These are phyloP conservation scores for Hypoxylon lienhwacheense DNA, from an alignment of 495 filamentous ascomycete species.

Conservation along the genomic window DNA sequence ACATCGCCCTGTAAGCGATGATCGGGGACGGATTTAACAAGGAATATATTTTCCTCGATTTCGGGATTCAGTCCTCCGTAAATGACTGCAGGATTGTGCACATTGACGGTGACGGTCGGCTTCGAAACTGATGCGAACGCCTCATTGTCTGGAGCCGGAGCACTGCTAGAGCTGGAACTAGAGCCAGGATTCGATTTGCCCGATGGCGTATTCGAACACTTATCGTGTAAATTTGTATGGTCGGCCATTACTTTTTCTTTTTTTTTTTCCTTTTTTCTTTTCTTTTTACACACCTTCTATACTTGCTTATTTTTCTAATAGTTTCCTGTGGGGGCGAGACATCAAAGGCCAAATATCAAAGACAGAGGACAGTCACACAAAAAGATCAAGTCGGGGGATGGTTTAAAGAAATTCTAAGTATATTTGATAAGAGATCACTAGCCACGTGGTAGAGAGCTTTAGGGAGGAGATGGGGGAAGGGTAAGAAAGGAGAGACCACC, in stretches of 20 bases:
- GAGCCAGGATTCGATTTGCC: too few relatives aligned
- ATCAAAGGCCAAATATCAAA: too few relatives aligned
- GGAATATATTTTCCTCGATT: slow-evolving; percentile 33
- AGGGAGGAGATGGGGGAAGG: slow-evolving; percentile 4
- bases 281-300: slow-evolving; percentile 8
- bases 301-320: too few relatives aligned
- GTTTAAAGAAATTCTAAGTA: slow-evolving; percentile 26
- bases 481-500: too few relatives aligned
- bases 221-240: too few relatives aligned
- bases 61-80: slow-evolving; percentile 36
- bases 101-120: slow-evolving; percentile 22
- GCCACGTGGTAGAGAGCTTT: slow-evolving; percentile 29
- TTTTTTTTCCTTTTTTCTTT: slow-evolving; percentile 20
- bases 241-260: slow-evolving; percentile 5
- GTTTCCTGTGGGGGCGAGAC: too few relatives aligned
- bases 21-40: slow-evolving; percentile 28
- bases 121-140: slow-evolving; percentile 10
- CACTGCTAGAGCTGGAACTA: slow-evolving; percentile 6
- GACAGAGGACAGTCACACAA: slow-evolving; percentile 18
- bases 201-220: slow-evolving; percentile 2
- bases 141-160: slow-evolving; percentile 1
- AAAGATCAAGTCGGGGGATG: too few relatives aligned
- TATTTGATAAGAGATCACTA: slow-evolving; percentile 29
- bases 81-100: slow-evolving; percentile 30
- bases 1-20: slow-evolving; percentile 22